phyloP scores from a whole-genome alignment of 768 basidiomycete genomes.

The Termitomyces sp. region DNA sequence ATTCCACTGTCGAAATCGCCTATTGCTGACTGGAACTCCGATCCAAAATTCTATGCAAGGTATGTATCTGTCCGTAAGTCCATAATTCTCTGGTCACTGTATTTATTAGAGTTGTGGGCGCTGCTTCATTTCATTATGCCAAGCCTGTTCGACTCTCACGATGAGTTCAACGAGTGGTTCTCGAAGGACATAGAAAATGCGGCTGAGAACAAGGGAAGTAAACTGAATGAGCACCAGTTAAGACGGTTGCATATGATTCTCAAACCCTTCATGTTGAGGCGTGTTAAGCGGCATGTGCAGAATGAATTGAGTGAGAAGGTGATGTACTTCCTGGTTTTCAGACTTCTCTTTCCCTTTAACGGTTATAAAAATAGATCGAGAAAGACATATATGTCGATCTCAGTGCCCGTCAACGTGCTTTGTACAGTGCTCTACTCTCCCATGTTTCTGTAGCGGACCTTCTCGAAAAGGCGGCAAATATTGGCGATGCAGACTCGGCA shows the following conservation, averaged over 20 bases:
- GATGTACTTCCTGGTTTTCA: conserved; percentile 6
- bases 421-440: conserved; percentile 86
- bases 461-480: conserved; percentile 86
- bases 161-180: conserved; percentile 99
- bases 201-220: conserved; percentile 83
- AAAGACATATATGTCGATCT: conserved; percentile 92
- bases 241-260: conserved; percentile 96
- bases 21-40: conserved; percentile 94
- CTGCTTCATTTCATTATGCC: conserved; percentile 99
- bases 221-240: conserved; percentile 91
- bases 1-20: conserved; percentile 92
- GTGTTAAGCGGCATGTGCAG: conserved; percentile 98
- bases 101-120: conserved; percentile 84
- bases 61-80: conserved; percentile 23
- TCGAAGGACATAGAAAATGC: conserved; percentile 99
- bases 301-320: conserved; percentile 99
- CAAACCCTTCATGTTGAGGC: conserved; percentile 97
- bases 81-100: conserved; percentile 1
- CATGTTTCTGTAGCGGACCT: conserved; percentile 95
- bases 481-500: conserved; percentile 87
- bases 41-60: conserved; percentile 99
- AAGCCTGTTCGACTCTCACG: conserved; percentile 96
- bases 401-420: conserved; percentile 83
- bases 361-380: conserved; percentile 69
- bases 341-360: neutral